A percentile compares a stretch with the other conserved stretches of the same genome.
Evolutionary conservation across 2,329 filamentous ascomycete species (phyloP).

Genomic region (Neopestalotiopsis sp.): DNA sequence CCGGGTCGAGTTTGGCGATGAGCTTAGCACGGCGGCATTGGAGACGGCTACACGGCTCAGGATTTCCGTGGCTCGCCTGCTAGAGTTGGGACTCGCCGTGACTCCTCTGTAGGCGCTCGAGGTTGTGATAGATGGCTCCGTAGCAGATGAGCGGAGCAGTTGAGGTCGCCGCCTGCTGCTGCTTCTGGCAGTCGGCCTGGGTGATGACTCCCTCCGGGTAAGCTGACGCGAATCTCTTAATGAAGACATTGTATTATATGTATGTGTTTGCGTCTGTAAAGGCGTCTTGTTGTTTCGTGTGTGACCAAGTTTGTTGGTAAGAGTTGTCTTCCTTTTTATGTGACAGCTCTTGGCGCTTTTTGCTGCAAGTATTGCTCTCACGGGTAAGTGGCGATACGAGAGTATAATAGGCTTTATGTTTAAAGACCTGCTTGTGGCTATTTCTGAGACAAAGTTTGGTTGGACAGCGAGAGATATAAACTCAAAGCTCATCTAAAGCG

Average conservation of each 20-base stretch:
- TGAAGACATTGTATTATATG: slow-evolving; percentile 39
- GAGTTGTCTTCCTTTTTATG: not conserved
- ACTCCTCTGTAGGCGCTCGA: slow-evolving; percentile 58
- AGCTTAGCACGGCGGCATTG: slow-evolving; percentile 39
- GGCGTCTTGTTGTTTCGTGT: not conserved
- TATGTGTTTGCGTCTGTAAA: not conserved
- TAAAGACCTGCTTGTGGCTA: not conserved
- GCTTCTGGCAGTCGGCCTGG: slow-evolving; percentile 36
- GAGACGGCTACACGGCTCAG: slow-evolving; percentile 59
- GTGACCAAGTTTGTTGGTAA: not conserved
- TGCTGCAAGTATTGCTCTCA: not conserved
- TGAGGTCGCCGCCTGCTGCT: slow-evolving; percentile 52
- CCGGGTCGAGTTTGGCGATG: slow-evolving; percentile 39
- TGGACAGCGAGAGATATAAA: not conserved
- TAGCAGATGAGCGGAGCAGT: slow-evolving; percentile 59
- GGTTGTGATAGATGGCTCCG: slow-evolving; percentile 62
- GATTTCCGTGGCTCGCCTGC: slow-evolving; percentile 58
- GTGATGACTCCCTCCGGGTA: slow-evolving; percentile 45
- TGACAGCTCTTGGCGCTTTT: not conserved
- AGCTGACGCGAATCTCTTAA: slow-evolving; percentile 40
- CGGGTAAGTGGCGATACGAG: not conserved
- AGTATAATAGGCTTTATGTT: slow-evolving; percentile 3
- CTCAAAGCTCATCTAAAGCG: not conserved
- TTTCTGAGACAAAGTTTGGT: not conserved
- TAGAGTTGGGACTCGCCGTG: slow-evolving; percentile 52